These are phyloP conservation scores for Coccomyxa subellipsoidea DNA, from an alignment of 163 green algal genomes.

Conservation along the genomic window DNA sequence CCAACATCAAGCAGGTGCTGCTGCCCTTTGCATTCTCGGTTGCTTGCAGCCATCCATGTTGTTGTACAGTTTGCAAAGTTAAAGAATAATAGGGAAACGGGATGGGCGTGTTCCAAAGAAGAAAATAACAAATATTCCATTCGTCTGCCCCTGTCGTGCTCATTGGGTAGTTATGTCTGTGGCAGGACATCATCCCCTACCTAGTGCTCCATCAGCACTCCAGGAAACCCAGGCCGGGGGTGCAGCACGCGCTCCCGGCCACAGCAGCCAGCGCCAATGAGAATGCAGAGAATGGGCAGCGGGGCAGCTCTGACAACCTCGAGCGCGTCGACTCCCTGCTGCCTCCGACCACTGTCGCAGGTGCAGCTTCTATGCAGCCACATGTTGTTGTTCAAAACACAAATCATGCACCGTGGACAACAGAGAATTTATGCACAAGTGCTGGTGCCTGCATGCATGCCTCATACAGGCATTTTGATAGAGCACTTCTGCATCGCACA, in stretches of 20 bases:
- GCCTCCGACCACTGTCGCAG: background rate
- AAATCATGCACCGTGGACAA: too few relatives aligned
- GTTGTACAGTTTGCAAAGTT: background rate
- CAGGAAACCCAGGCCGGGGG: background rate
- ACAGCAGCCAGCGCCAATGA: background rate
- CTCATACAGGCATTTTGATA: too few relatives aligned
- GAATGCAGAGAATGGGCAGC: background rate
- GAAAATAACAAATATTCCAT: background rate
- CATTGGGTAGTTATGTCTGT: background rate
- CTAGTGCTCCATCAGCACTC: slow-evolving; percentile 1
- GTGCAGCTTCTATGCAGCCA: background rate
- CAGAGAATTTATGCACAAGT: too few relatives aligned
- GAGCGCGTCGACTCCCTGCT: background rate
- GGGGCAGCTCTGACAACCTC: background rate
- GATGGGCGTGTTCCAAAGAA: background rate
- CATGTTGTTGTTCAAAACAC: too few relatives aligned
- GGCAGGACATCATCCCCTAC: slow-evolving; percentile 1
- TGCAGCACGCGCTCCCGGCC: background rate
- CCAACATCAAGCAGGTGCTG: slow-evolving; percentile 6
- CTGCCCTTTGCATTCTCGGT: too few relatives aligned
- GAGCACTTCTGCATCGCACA: background rate
- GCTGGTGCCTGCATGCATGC: too few relatives aligned
- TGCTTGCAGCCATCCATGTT: background rate
- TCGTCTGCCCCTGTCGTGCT: background rate
- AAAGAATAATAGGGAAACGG: background rate